Evolutionary conservation across 108 stramenopile species (phyloP).

Genomic region (Aurantiochytrium sp.): DNA sequence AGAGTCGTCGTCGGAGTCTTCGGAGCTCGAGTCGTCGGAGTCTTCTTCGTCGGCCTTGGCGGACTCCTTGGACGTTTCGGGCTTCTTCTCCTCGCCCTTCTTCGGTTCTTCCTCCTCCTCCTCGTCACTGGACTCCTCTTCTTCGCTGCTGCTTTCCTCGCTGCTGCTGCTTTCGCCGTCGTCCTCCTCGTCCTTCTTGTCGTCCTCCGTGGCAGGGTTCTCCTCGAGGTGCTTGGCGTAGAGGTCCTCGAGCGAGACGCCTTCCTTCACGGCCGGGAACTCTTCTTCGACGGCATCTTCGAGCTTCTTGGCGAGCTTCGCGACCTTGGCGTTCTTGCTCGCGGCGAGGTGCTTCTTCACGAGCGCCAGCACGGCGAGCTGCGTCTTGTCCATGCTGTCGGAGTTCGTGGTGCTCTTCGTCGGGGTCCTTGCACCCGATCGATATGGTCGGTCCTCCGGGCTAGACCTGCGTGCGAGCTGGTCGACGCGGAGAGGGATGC

Average conservation of each 20-base stretch:
- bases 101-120: neutral
- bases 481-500: too few relatives aligned
- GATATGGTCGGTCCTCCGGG: too few relatives aligned
- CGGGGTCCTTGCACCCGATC: too few relatives aligned
- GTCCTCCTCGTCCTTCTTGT: neutral
- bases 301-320: conserved; percentile 10
- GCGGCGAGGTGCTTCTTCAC: neutral
- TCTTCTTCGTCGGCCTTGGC: too few relatives aligned
- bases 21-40: too few relatives aligned
- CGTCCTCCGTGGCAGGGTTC: neutral
- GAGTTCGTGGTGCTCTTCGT: neutral
- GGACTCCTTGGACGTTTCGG: too few relatives aligned
- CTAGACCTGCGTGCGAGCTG: too few relatives aligned
- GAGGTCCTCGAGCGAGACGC: neutral
- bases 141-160: neutral
- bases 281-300: neutral
- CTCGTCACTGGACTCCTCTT: neutral
- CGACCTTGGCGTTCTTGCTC: neutral
- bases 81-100: neutral
- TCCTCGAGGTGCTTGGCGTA: neutral
- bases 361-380: neutral
- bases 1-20: too few relatives aligned
- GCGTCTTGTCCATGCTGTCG: neutral
- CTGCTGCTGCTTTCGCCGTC: neutral
- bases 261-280: neutral